Evolutionary conservation across 768 basidiomycete genomes (phyloP).

Genomic region (Cystofilobasidium ferigula): DNA sequence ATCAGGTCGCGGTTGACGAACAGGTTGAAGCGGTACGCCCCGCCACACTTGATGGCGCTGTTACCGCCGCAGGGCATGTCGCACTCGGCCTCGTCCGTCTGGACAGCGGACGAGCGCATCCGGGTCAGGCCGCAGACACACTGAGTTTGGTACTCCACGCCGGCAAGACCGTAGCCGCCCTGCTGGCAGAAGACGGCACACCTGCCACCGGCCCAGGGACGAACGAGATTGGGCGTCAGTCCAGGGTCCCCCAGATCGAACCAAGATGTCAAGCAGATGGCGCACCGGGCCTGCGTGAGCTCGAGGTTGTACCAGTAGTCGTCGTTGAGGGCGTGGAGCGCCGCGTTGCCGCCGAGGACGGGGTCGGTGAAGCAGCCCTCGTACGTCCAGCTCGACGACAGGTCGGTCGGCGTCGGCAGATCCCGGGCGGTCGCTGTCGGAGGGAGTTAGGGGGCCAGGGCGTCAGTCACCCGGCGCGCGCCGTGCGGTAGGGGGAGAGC

Average conservation of each 20-base stretch:
- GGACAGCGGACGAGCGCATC: not conserved
- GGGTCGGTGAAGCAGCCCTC: constrained; percentile 13
- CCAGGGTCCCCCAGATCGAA: too few species aligned
- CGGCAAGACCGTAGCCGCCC: not conserved
- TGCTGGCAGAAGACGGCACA: not conserved
- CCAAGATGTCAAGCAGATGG: too few species aligned
- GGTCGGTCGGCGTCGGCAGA: not conserved
- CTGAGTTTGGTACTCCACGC: not conserved
- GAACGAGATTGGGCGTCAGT: not conserved
- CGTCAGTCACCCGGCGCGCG: not conserved
- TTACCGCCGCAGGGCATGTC: not conserved
- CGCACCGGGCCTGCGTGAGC: constrained; percentile 8
- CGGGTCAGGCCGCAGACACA: not conserved
- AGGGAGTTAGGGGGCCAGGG: not conserved
- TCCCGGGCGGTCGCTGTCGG: too few species aligned
- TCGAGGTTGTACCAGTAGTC: not conserved
- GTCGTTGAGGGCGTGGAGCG: constrained; percentile 4
- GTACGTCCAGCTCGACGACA: not conserved
- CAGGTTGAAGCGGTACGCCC: constrained; percentile 2
- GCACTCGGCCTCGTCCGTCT: not conserved
- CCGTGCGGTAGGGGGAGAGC: not conserved
- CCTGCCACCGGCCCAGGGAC: not conserved
- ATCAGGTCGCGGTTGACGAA: constrained; percentile 3
- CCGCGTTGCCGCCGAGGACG: not conserved
- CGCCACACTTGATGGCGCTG: not conserved